These are phyloP conservation scores for Beauveria rudraprayagi DNA, from an alignment of 2,329 filamentous ascomycete species.

Conservation along the genomic window DNA sequence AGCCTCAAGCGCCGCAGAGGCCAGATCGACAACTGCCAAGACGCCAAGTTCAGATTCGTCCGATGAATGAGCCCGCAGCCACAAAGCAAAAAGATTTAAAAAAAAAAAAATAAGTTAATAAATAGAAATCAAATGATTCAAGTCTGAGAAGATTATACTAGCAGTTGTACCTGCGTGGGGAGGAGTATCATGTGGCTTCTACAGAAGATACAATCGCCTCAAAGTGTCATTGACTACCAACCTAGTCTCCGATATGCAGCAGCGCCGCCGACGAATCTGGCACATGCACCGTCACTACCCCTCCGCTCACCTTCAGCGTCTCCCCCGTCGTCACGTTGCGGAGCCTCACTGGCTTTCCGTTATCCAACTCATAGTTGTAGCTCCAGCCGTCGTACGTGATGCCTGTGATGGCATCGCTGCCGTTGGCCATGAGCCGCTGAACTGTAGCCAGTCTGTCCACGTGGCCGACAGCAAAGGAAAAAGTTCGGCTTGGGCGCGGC, in stretches of 20 bases:
- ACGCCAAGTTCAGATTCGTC: neutral
- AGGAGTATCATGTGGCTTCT: too few species aligned
- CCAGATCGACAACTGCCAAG: neutral
- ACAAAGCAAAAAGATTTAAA: too few species aligned
- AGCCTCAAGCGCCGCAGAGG: neutral
- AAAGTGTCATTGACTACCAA: too few species aligned
- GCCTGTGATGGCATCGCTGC: conserved; percentile 54
- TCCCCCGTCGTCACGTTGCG: conserved; percentile 47
- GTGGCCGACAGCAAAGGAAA: conserved; percentile 32
- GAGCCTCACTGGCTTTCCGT: conserved; percentile 44
- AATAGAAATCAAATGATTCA: too few species aligned
- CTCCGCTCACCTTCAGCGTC: conserved; percentile 27
- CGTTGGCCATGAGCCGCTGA: conserved; percentile 49
- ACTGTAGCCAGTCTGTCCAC: conserved; percentile 23
- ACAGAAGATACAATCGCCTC: too few species aligned
- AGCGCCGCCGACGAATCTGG: conserved; percentile 35
- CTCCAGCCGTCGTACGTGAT: conserved; percentile 54
- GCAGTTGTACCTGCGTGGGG: too few species aligned
- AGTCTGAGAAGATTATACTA: too few species aligned
- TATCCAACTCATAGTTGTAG: conserved; percentile 51
- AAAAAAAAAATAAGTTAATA: too few species aligned
- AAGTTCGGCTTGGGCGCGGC: conserved; percentile 22
- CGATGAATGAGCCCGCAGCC: neutral
- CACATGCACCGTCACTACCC: conserved; percentile 30
- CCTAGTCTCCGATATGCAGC: conserved; percentile 21